Base-by-base conservation (phyloP, 805 yeast genomes). In the Kregervanrija pseudodelftensis region DNA sequence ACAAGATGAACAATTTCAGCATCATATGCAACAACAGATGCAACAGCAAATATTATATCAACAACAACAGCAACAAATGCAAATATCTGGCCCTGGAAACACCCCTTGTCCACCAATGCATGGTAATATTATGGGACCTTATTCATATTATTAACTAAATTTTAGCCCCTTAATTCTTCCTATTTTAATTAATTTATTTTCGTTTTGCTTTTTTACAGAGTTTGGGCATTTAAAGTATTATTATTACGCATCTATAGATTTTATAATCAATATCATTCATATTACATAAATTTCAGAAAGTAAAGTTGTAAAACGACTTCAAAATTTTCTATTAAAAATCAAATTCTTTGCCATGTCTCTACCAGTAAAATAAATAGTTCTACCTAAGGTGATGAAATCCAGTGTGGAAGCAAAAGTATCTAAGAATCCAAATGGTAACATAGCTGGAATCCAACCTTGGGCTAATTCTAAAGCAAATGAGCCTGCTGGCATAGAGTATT, bases 371-470 rank as follows among this genome's bases (percentile, higher is more conserved):
- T 74, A 77, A 34, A 73, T 77, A 8, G 98, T 93, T 60, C 77
- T 75, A 48, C 62, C 66, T 48, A 91, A 72, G 22, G 95, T 79
- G 54, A 70, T 64, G 48, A 81, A 62, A 63, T 93, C 99, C 55
- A 90, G 64, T 12, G 98, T 93, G 36, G 95, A 82, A 43, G 82
- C 74, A 47, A 84, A 58, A 4, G 84, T 77, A 60, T 88, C 95
- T 41, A 86, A 68, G 66, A 91, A 80, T 0, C 99, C 99, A 63
- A 93, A 93, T 15, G 98, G 98, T 49, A 93, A 73, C 99, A 93
- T 93, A 37, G 91, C 82, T 33, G 99, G 98, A 53, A 93, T 87
- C 95, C 96, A 93, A 48, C 99, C 99, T 69, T 91, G 98, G 8
- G 99, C 99, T 58, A 91, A 74, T 64, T 93, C 99, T 52, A 93